Base-by-base conservation (phyloP, 225 moss, liverwort and hornwort species). In the Sphagnum contortum region DNA sequence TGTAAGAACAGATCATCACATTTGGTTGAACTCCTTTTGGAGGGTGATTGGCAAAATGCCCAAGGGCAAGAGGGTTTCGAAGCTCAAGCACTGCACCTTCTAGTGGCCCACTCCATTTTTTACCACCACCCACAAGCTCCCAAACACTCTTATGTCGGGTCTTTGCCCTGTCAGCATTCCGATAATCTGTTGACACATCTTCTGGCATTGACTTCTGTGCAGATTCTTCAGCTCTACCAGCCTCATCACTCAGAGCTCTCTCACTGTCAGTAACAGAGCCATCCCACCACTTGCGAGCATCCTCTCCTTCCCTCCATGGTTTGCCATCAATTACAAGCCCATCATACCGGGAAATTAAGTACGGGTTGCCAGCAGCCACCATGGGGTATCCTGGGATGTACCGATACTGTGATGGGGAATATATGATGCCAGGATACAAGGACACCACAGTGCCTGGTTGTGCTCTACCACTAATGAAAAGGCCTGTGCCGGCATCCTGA, bases 21-120 rank as follows among this genome's bases (percentile, higher is more conserved):
- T 99, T 99, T 3, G 98, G 88, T 69, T 77, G 89, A 8, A 56
- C 66, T 12, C 64, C 82, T 76, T 86, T 76, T 0, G 89, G 85
- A 56, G 93, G 98, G 60, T 99, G 98, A 75, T 99, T 93, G 3
- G 89, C 98, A 52, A 91, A 91, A 66, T 99, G 93, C 47, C 91
- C 98, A 54, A 87, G 68, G 3, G 98, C 98, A 68, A 99, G 73
- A 8, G 93, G 93, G 49, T 89, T 91, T 69, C 93, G 69, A 60
- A 89, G 74, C 69, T 99, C 93, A 0, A 99, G 68, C 56, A 89
- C 76, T 52, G 89, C 89, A 51, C 86, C 86, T 66, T 83, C 76
- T 0, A 90, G 45, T 66, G 83, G 80, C 47, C 64, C 68, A 10
- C 76, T 63, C 10, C 50, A 45, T 10, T 58, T 73, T 57, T 86